Conservation (phyloP, 73 alveolate genomes). For the Tetrahymena malaccensis region DNA sequence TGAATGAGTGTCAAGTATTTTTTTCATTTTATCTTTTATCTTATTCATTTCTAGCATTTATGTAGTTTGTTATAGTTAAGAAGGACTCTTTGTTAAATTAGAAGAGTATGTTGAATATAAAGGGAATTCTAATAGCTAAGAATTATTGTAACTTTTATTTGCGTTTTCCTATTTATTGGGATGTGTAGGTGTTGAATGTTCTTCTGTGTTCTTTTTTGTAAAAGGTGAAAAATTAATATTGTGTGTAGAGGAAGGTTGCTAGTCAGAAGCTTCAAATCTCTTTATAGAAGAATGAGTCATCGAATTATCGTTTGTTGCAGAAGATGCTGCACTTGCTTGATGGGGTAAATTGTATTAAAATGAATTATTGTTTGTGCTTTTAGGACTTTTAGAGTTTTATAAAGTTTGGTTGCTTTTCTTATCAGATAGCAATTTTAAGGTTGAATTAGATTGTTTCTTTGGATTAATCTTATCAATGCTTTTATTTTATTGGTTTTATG, state of each 20-base stretch:
- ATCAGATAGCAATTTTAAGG: not conserved
- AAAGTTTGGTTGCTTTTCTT: not conserved
- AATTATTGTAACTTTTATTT: not conserved
- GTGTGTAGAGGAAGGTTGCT: not conserved
- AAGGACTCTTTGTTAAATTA: not conserved
- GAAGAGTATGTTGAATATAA: not conserved
- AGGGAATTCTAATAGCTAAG: not conserved
- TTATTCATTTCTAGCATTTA: not conserved
- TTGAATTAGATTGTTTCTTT: not conserved
- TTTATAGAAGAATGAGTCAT: not conserved
- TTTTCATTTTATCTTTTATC: not conserved
- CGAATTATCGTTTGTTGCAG: not conserved
- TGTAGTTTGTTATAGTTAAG: not conserved
- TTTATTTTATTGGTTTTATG: not conserved
- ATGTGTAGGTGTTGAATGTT: not conserved
- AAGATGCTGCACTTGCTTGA: not conserved
- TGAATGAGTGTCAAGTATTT: not conserved
- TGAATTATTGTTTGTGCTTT: not conserved
- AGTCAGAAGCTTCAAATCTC: not conserved
- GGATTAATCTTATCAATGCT: not conserved
- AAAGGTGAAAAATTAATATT: not conserved
- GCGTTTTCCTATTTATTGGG: not conserved
- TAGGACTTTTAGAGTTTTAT: not conserved
- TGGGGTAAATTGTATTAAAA: not conserved
- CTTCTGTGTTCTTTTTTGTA: not conserved